These are phyloP conservation scores for Dryadomyces quercus-mongolicae DNA, from an alignment of 2,329 filamentous ascomycete genomes.

Conservation along the genomic window DNA sequence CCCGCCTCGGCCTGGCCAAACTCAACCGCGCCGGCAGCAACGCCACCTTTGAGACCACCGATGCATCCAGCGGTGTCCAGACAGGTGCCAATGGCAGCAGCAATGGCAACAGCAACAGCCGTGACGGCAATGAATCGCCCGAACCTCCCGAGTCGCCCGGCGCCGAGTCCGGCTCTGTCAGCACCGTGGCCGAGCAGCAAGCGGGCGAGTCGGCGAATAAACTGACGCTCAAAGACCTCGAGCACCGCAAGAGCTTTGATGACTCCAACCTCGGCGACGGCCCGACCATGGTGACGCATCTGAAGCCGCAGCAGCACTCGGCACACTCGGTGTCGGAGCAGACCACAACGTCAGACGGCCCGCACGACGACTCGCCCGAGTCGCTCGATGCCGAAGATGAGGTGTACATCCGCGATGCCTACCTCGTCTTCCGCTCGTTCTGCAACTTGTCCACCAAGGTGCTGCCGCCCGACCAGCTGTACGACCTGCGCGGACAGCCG, in stretches of 20 bases:
- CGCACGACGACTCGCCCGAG: slow-evolving; percentile 44
- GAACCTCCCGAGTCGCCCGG: slow-evolving; percentile 7
- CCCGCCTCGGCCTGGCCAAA: slow-evolving; percentile 47
- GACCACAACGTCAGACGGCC: slow-evolving; percentile 38
- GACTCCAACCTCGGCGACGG: slow-evolving; percentile 56
- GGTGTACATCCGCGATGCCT: slow-evolving; percentile 92
- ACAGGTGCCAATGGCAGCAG: slow-evolving; percentile 15
- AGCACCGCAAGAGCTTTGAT: slow-evolving; percentile 56
- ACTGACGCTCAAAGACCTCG: slow-evolving; percentile 54
- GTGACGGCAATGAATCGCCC: slow-evolving; percentile 23
- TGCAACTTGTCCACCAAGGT: slow-evolving; percentile 95
- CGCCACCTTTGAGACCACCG: slow-evolving; percentile 34
- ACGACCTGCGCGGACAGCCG: slow-evolving; percentile 83
- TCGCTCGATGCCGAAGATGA: slow-evolving; percentile 69
- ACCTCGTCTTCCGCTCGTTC: slow-evolving; percentile 92
- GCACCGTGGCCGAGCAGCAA: slow-evolving; percentile 14
- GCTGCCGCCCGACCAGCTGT: slow-evolving; percentile 78
- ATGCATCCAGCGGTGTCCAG: slow-evolving; percentile 18
- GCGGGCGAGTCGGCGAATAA: slow-evolving; percentile 29
- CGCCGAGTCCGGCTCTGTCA: slow-evolving; percentile 6
- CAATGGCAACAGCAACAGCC: slow-evolving; percentile 3
- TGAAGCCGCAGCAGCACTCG: slow-evolving; percentile 29
- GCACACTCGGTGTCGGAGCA: slow-evolving; percentile 40
- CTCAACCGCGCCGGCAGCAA: slow-evolving; percentile 41
- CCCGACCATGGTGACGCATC: slow-evolving; percentile 53